Base-by-base conservation (phyloP, 371 early-diverging fungal genomes). In the Apophysomyces trapeziformis region DNA sequence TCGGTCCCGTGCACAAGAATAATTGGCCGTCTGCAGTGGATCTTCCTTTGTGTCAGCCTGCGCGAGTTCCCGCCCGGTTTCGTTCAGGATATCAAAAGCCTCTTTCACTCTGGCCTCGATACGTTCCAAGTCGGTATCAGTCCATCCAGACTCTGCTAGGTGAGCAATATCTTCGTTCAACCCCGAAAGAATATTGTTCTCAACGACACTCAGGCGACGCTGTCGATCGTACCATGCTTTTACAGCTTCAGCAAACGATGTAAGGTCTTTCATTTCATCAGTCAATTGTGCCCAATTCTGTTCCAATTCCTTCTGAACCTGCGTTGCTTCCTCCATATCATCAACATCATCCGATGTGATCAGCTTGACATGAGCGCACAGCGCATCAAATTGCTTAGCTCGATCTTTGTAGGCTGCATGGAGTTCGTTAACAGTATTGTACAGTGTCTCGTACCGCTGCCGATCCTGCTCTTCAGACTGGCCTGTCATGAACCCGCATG, bases 401-500 rank as follows among this genome's bases (percentile, higher is more conserved):
- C 69, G 74, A 1, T 63, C 66, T n/a, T 60, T 54, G 37, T 66
- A 74, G 0, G 67, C 41, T n/a, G 50, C 8, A 7, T 58, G 46
- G 47, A 80, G 61, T 13, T 62, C 45, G 11, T n/a, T 47, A 6
- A 74, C 35, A 0, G 71, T 61, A 1, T 67, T 64, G 7, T 68
- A 37, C 7, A 82, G 57, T 47, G 57, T 68, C 1, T 74, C 69
- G 47, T 68, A 73, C 0, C 78, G 65, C 6, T 73, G 64, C 4
- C 71, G 64, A 50, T 82, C 82, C 38, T 82, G 79, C 26, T 75
- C 74, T 57, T 77, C 72, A 13, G 78, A 77, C 57, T 77, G 74
- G 4, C 82, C 82, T 0, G 77, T 82, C 67, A 82, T 79, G 43
- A 82, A 79, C 6, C 82, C 82, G 46, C 73, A 76, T 3, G 73